A percentile compares a stretch with the other conserved stretches of the same genome.
Evolutionary conservation across 371 early-diverging fungal genomes (phyloP).

Genomic region (Catenaria anguillulae): DNA sequence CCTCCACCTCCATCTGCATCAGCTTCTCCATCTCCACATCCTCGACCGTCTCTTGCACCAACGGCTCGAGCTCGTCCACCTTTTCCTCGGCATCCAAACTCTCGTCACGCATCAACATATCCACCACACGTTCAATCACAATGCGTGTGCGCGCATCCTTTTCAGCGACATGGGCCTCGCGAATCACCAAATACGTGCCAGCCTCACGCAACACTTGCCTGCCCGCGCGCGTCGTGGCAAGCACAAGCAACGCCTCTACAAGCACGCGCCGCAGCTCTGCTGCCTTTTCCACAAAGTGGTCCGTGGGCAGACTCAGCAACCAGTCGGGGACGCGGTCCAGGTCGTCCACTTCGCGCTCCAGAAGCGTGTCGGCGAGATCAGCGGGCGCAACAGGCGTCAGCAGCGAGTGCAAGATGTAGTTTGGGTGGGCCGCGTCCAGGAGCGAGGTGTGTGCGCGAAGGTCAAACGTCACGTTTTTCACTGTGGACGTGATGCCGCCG

Average conservation of each 20-base stretch:
- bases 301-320: neutral
- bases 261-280: slow-evolving; percentile 52
- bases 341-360: neutral
- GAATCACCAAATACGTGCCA: slow-evolving; percentile 74
- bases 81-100: slow-evolving; percentile 18
- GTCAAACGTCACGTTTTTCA: slow-evolving; percentile 40
- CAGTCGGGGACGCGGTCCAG: slow-evolving; percentile 4
- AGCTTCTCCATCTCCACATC: slow-evolving; percentile 2
- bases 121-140: slow-evolving; percentile 58
- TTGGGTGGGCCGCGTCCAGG: neutral
- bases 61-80: slow-evolving; percentile 7
- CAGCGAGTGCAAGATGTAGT: slow-evolving; percentile 3
- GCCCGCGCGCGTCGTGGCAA: slow-evolving; percentile 56
- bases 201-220: slow-evolving; percentile 61
- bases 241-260: slow-evolving; percentile 60
- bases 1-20: neutral
- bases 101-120: slow-evolving; percentile 79
- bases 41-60: slow-evolving; percentile 11
- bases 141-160: slow-evolving; percentile 39
- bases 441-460: neutral
- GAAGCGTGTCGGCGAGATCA: neutral
- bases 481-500: slow-evolving; percentile 65
- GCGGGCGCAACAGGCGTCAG: slow-evolving; percentile 1
- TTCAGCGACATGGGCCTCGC: slow-evolving; percentile 63
- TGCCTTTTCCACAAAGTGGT: slow-evolving; percentile 40